Evolutionary conservation across 2,329 filamentous ascomycete genomes (phyloP).

Genomic region (Apiospora hydei): DNA sequence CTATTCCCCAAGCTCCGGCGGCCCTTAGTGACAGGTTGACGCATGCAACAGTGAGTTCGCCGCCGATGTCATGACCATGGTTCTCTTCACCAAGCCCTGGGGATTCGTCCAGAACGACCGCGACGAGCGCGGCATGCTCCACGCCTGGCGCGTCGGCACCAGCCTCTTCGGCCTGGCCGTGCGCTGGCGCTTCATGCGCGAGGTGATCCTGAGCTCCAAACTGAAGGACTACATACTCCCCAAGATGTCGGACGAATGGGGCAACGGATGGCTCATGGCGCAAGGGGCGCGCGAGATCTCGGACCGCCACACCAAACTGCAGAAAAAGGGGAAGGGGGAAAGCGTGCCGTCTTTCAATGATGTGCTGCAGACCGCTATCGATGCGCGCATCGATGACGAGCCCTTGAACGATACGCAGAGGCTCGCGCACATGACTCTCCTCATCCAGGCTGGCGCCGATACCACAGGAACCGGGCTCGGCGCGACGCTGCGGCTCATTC

Average conservation of each 20-base stretch:
- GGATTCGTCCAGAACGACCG: constrained; percentile 47
- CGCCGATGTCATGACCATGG: constrained; percentile 49
- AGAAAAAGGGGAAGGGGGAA: constrained; percentile 29
- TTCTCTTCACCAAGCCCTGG: constrained; percentile 46
- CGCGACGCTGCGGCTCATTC: constrained; percentile 23
- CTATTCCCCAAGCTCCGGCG: too few relatives aligned
- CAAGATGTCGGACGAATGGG: constrained; percentile 36
- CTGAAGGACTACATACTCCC: constrained; percentile 40
- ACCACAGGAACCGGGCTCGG: constrained; percentile 27
- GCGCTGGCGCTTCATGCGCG: constrained; percentile 44
- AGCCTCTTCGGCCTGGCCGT: constrained; percentile 46
- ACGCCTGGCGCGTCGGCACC: constrained; percentile 46
- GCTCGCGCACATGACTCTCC: constrained; percentile 33
- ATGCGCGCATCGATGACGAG: constrained; percentile 40
- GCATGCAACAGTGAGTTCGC: constrained; percentile 42
- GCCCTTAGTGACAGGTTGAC: not conserved
- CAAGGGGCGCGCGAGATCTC: constrained; percentile 44
- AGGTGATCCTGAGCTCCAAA: constrained; percentile 38
- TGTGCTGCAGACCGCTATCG: constrained; percentile 44
- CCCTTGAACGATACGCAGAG: constrained; percentile 42
- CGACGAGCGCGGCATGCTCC: constrained; percentile 46
- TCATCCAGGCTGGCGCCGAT: constrained; percentile 30
- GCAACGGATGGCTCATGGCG: constrained; percentile 47
- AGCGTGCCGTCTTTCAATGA: constrained; percentile 34
- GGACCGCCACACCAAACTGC: constrained; percentile 26